Evolutionary conservation across 2,329 filamentous ascomycete genomes (phyloP), one percentile per base, ranked within the genome.

Genomic region (Microdochium nivale): DNA sequence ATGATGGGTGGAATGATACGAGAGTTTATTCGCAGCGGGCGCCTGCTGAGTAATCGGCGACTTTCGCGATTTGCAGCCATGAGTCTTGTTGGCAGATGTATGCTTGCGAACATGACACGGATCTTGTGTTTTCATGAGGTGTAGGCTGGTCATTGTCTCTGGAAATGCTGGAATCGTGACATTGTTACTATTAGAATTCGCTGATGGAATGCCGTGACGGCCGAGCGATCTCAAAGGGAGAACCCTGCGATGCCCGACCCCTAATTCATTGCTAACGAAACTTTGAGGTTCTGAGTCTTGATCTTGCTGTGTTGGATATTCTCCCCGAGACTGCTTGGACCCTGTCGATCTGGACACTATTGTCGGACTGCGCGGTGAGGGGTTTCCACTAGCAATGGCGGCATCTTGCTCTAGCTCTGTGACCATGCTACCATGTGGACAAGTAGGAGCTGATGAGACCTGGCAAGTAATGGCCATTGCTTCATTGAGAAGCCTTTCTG

Each of bases 401-500:
- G 8, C 3, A 16, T 37, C 33, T 37, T 16, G 4, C 13, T 37
- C 13, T 19, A 16, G 14, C 33, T 37, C 33, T 4, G 14, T 16
- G 4, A 3, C 13, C 33, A 4, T 16, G 11, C n/a, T 3, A 19
- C 3, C 19, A 19, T 44, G 21, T 23, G 40, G 19, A 19, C 21
- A 44, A 5, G 4, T 5, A 4, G 16, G 19, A 21, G 19, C 19
- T 19, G 19, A 23, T 16, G 69, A 64, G 11, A 65, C 69, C 49
- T 72, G 66, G 19, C 69, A 65, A 11, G 73, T 74, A 43, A 78
- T 60, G 2, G 66, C 60, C 9, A 77, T 57, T 11, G 74, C 73
- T 58, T 79, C 74, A 30, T 64, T 69, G 5, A 79, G 58, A 19
- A 79, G 67, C 24, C 68, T 64, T 53, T 79, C 74, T 25, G 78